These are phyloP conservation scores for Zygoascus hellenicus DNA, from an alignment of 1,139 yeast species.

Conservation along the genomic window DNA sequence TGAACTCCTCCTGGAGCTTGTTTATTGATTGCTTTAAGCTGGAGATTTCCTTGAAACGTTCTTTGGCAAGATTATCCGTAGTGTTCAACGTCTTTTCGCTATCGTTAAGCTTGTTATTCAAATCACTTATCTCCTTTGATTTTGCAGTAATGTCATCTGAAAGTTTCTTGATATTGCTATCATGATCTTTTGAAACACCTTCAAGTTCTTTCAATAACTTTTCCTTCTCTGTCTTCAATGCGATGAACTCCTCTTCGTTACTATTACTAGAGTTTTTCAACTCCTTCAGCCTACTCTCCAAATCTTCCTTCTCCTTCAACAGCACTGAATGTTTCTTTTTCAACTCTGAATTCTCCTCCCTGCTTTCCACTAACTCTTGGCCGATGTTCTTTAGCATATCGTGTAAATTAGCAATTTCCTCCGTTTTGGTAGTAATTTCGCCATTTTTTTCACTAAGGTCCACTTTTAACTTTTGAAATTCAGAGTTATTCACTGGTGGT, in stretches of 20 bases:
- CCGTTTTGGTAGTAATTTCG: conserved; percentile 5
- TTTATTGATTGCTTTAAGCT: conserved; percentile 15
- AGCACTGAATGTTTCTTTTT: conserved; percentile 17
- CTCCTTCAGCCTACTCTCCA: conserved; percentile 32
- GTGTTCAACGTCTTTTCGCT: conserved; percentile 2
- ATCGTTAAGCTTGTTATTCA: background rate
- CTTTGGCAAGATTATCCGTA: conserved; percentile 11
- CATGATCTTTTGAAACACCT: conserved; percentile 27
- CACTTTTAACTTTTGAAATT: conserved; percentile 7
- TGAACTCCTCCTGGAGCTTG: conserved; percentile 15
- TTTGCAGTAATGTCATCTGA: conserved; percentile 64
- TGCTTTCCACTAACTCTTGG: conserved; percentile 20
- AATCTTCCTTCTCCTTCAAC: conserved; percentile 24
- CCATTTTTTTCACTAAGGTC: conserved; percentile 5
- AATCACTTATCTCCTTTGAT: conserved; percentile 38
- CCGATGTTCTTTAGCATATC: conserved; percentile 12
- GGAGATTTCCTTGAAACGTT: conserved; percentile 21
- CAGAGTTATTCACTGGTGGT: conserved; percentile 6
- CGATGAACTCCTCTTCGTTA: background rate
- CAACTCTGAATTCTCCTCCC: conserved; percentile 14
- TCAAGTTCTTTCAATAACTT: conserved; percentile 3
- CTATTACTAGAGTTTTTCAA: background rate
- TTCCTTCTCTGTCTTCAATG: conserved; percentile 7
- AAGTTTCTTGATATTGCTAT: conserved; percentile 55
- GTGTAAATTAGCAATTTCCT: conserved; percentile 2